Evolutionary conservation across 2,329 filamentous ascomycete genomes (phyloP).

Genomic region (Alternaria hordeiaustralica): DNA sequence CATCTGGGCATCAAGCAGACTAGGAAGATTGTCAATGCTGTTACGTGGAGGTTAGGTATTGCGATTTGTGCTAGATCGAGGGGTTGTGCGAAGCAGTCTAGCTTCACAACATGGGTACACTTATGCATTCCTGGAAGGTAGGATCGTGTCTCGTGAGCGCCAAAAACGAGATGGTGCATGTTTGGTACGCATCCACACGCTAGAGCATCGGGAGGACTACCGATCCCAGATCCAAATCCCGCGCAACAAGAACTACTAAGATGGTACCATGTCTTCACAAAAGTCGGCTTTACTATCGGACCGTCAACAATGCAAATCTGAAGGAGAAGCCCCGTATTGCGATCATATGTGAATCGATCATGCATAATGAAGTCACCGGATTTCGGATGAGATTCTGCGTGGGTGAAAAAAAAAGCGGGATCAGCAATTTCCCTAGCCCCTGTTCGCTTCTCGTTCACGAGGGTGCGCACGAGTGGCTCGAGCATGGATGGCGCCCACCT

Average conservation of each 20-base stretch:
- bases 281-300: background rate
- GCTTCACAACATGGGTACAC: background rate
- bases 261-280: background rate
- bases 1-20: background rate
- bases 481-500: background rate
- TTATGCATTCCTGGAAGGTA: background rate
- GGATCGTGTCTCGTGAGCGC: background rate
- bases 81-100: background rate
- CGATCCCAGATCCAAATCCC: conserved; percentile 15
- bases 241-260: background rate
- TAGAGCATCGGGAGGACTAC: conserved; percentile 12
- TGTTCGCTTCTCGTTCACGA: background rate
- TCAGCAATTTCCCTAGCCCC: conserved; percentile 14
- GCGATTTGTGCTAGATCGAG: background rate
- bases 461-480: background rate
- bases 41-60: conserved; percentile 1
- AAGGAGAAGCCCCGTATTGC: background rate
- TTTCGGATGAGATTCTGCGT: background rate
- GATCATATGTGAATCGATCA: background rate
- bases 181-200: background rate
- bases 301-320: background rate
- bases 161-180: background rate
- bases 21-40: background rate
- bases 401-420: background rate
- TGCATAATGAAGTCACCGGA: background rate